A percentile compares a stretch with the other conserved stretches of the same genome.
phyloP scores from a whole-genome alignment of 2,329 filamentous ascomycete genomes.

The Pseudogymnoascus sp. region DNA sequence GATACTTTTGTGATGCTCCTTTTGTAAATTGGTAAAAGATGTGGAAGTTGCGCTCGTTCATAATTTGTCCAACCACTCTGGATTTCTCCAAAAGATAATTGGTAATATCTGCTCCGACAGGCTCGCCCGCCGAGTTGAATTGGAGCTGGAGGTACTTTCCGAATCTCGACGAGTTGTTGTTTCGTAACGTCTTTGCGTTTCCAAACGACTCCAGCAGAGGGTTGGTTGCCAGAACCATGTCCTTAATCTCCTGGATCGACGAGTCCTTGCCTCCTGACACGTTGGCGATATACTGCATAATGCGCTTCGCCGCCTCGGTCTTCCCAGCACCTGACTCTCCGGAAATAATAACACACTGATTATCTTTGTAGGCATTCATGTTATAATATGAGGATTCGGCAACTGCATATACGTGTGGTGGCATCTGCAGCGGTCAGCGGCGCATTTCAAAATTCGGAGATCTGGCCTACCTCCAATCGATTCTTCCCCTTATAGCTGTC shows the following conservation, averaged over 20 bases:
- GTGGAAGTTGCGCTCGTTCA: constrained; percentile 95
- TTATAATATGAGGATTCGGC: constrained; percentile 97
- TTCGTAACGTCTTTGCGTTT: constrained; percentile 94
- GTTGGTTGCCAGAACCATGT: constrained; percentile 98
- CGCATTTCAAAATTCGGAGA: background rate
- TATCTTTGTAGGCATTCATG: constrained; percentile 99
- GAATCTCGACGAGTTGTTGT: constrained; percentile 98
- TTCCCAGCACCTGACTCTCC: constrained; percentile 97
- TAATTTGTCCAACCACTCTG: constrained; percentile 88
- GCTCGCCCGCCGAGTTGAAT: constrained; percentile 86
- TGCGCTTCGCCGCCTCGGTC: constrained; percentile 94
- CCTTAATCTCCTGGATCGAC: constrained; percentile 93
- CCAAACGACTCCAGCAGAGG: constrained; percentile 95
- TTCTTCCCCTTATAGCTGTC: constrained; percentile 96
- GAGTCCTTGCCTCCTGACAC: constrained; percentile 68
- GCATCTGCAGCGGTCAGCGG: constrained; percentile 41
- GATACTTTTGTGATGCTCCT: constrained; percentile 77
- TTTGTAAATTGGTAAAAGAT: constrained; percentile 99
- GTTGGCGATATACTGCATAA: constrained; percentile 99
- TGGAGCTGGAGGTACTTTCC: constrained; percentile 97
- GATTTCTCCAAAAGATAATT: constrained; percentile 97
- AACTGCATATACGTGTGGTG: constrained; percentile 94
- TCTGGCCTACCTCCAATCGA: constrained; percentile 60
- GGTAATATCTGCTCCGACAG: constrained; percentile 92
- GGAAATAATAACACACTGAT: constrained; percentile 98